Percentiles rank a stretch among this genome's conserved stretches.
phyloP scores from a whole-genome alignment of 2,329 filamentous ascomycete genomes.

The Pseudogymnoascus sp. region DNA sequence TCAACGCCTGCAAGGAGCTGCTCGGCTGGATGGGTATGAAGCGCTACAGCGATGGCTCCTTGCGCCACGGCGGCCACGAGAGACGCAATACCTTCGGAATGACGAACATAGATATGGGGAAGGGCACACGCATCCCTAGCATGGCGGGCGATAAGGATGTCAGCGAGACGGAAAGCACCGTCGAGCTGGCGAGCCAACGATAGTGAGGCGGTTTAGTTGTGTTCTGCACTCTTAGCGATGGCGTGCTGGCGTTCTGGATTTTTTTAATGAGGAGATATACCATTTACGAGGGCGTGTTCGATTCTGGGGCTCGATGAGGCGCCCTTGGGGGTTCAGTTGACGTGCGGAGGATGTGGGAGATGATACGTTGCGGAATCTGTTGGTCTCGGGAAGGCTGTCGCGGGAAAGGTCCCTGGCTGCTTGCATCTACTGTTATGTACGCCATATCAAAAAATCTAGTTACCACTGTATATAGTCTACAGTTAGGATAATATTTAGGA shows the following conservation, averaged over 20 bases:
- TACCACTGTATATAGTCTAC: background rate
- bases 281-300: background rate
- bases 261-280: background rate
- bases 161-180: conserved; percentile 1
- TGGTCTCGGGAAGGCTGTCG: background rate
- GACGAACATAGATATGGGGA: conserved; percentile 1
- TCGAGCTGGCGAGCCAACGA: background rate
- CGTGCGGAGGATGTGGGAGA: background rate
- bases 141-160: background rate
- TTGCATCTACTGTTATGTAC: background rate
- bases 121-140: background rate
- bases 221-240: background rate
- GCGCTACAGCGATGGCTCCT: background rate
- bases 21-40: conserved; percentile 8
- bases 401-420: background rate
- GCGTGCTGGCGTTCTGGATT: background rate
- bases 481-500: background rate
- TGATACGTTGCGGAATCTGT: background rate
- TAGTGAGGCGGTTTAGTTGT: background rate
- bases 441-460: background rate
- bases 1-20: conserved; percentile 51
- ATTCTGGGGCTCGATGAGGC: background rate
- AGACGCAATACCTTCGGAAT: background rate
- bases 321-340: background rate
- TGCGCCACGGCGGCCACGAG: background rate